These are phyloP conservation scores for Colletotrichum filicis DNA, from an alignment of 2,329 filamentous ascomycete genomes.

Conservation along the genomic window DNA sequence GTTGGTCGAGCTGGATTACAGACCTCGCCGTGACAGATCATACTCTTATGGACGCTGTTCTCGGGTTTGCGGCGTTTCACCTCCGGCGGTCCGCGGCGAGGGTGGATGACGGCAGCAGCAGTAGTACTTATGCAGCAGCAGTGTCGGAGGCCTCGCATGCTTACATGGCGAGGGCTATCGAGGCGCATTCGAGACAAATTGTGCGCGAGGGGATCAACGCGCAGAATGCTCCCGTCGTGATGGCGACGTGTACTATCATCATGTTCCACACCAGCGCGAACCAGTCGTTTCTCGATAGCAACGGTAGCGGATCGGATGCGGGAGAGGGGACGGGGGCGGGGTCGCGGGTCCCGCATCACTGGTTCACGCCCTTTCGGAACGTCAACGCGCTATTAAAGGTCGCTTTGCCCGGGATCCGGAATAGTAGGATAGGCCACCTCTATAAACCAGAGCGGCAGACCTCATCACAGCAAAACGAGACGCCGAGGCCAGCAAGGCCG, in stretches of 20 bases:
- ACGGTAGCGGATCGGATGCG: no score
- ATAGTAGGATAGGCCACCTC: not conserved
- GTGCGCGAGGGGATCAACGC: not conserved
- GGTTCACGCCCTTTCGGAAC: not conserved
- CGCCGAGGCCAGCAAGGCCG: no score
- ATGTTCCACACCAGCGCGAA: not conserved
- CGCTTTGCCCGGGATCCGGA: not conserved
- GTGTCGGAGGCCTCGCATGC: not conserved
- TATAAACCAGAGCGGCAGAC: not conserved
- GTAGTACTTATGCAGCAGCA: not conserved
- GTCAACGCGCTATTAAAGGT: not conserved
- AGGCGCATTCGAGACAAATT: not conserved
- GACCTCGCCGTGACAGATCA: not conserved
- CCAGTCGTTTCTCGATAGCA: not conserved
- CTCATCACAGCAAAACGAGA: not conserved
- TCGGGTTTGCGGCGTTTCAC: not conserved
- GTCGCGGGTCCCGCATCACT: not conserved
- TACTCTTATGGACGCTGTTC: not conserved
- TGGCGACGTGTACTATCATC: not conserved
- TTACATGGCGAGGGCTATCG: not conserved
- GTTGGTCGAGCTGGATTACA: not conserved
- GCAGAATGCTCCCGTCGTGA: not conserved
- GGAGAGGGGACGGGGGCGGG: no score
- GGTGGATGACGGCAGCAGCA: not conserved
- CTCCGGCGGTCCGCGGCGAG: not conserved